phyloP scores from a whole-genome alignment of 1,139 yeast species.

The Blastobotrys niveus region DNA sequence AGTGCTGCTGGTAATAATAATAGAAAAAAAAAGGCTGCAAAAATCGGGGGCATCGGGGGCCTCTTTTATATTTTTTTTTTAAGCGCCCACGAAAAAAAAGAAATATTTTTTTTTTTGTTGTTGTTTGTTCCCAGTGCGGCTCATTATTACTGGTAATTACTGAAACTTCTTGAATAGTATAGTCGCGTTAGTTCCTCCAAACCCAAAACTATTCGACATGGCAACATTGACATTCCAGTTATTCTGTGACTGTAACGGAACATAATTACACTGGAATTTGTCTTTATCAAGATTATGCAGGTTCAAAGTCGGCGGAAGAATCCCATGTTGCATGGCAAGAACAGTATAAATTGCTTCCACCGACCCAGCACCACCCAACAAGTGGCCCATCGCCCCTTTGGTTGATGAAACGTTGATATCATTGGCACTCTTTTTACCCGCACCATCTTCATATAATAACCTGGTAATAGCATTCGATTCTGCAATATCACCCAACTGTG shows the following conservation, averaged over 20 bases:
- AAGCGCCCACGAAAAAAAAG: too few species aligned
- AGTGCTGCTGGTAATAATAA: neutral
- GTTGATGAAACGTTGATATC: conserved; percentile 61
- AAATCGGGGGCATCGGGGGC: neutral
- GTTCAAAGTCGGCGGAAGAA: conserved; percentile 78
- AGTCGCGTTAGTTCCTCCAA: conserved; percentile 93
- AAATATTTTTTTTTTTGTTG: too few species aligned
- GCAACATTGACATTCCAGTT: conserved; percentile 48
- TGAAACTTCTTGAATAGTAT: neutral
- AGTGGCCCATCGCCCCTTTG: conserved; percentile 90
- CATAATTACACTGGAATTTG: conserved; percentile 55
- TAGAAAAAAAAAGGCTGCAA: neutral
- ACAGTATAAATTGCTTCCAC: conserved; percentile 84
- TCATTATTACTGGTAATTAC: too few species aligned
- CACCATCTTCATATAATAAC: conserved; percentile 37
- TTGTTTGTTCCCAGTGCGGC: too few species aligned
- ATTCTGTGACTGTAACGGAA: conserved; percentile 43
- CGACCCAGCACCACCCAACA: conserved; percentile 94
- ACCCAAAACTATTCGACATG: conserved; percentile 87
- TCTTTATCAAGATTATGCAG: conserved; percentile 42
- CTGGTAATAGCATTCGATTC: conserved; percentile 68
- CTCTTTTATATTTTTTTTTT: neutral
- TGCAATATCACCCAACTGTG: conserved; percentile 81
- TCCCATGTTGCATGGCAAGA: conserved; percentile 50
- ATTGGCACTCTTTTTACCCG: conserved; percentile 14